Percentiles rank a stretch among this genome's conserved stretches.
These are phyloP conservation scores for Colletotrichum spaethianum DNA, from an alignment of 2,329 filamentous ascomycete species.

Conservation along the genomic window DNA sequence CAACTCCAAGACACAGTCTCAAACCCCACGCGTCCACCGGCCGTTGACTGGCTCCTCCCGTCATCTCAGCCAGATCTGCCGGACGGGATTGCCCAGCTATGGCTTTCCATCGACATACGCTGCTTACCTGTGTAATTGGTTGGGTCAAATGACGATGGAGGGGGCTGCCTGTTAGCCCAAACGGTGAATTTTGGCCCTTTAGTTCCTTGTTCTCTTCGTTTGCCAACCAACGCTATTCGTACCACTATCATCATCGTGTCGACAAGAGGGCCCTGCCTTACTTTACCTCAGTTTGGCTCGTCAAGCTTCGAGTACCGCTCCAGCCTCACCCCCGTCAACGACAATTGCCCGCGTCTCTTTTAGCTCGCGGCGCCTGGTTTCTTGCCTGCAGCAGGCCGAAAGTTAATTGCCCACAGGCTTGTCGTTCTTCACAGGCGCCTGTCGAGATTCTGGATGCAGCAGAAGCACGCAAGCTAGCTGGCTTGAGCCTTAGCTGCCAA, in stretches of 20 bases:
- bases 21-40: conserved; percentile 18
- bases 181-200: conserved; percentile 3
- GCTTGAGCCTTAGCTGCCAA: conserved; percentile 25
- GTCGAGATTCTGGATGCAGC: conserved; percentile 38
- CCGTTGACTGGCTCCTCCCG: conserved; percentile 5
- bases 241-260: background rate
- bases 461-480: conserved; percentile 36
- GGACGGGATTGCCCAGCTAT: conserved; percentile 33
- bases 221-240: background rate
- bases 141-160: conserved; percentile 2
- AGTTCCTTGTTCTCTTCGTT: conserved; percentile 13
- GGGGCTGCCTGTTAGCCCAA: conserved; percentile 34
- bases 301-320: conserved; percentile 36
- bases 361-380: conserved; percentile 37
- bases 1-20: conserved; percentile 25
- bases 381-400: conserved; percentile 38
- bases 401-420: conserved; percentile 35
- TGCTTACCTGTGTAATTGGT: conserved; percentile 11
- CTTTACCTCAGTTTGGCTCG: conserved; percentile 6
- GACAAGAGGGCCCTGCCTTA: conserved; percentile 12
- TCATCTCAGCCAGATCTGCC: conserved; percentile 7
- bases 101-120: conserved; percentile 17
- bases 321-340: conserved; percentile 37
- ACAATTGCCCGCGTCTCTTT: conserved; percentile 37
- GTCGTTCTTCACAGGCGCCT: conserved; percentile 31